Evolutionary conservation across 2,329 filamentous ascomycete species (phyloP), one percentile per base, ranked within the genome.

Genomic region (Biscogniauxia mediterranea): DNA sequence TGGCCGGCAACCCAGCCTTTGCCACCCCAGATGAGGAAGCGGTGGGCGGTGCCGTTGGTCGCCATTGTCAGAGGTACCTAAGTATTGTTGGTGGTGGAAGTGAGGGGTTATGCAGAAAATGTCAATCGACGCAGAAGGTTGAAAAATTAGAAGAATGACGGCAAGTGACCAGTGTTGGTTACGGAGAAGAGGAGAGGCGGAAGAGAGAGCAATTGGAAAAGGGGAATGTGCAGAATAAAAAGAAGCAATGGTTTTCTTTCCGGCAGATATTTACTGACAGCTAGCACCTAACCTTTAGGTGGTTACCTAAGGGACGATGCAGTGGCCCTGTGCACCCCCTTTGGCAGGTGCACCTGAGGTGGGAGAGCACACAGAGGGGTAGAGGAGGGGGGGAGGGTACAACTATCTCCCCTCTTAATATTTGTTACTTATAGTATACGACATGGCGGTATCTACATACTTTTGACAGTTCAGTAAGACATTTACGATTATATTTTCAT

Each of bases 11-110:
- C 81, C 85, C 85, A 88, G 69, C 86, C 86, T 66, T 81, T 78
- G 66, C 81, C 84, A 59, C 87, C 86, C 86, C 86, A 89, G 70
- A 89, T 86, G 66, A 89, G 81, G 73, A 83, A 88, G 67, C 80
- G 79, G 58, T 64, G 61, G 20, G 61, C 46, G 23, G 72, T 68
- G 50, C 64, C 67, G 66, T 71, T 74, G 59, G 71, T 61, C 58
- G 71, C 70, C 70, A 72, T 73, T 56, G 60, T 66, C 60, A 60
- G 28, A 32, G 28, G 28, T 32, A 32, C 7, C 28, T 23, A 32
- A 32, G 38, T 13, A 46, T 46, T n/a, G 38, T 46, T 46, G 38
- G 15, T n/a, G 38, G 13, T 46, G 13, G 2, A 32, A 13, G 38
- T 11, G 38, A 46, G 5, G 15, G 38, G 5, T 11, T 46, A n/a